These are phyloP conservation scores for Paecilomyces variotii DNA, from an alignment of 2,329 filamentous ascomycete genomes.

Conservation along the genomic window DNA sequence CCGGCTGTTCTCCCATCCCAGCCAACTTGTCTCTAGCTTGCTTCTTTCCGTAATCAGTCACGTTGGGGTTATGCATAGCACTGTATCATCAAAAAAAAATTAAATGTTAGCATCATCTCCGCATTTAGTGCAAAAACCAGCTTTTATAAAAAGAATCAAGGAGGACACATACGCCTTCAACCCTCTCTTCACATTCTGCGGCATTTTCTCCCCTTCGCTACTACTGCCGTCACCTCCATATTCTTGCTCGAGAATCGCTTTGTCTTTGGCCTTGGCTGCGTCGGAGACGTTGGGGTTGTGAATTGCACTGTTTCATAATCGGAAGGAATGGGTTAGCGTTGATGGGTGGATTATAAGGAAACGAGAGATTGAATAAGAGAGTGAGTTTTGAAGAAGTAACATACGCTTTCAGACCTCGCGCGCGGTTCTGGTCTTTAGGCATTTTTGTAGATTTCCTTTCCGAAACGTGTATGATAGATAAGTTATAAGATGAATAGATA, in stretches of 20 bases:
- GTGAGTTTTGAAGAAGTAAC: neutral
- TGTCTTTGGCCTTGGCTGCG: constrained; percentile 10
- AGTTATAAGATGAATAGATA: neutral
- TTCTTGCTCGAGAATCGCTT: constrained; percentile 10
- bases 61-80: constrained; percentile 14
- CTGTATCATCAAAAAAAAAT: constrained; percentile 5
- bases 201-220: constrained; percentile 6
- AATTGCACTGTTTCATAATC: constrained; percentile 8
- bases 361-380: neutral
- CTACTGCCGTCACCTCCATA: constrained; percentile 3
- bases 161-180: constrained; percentile 15
- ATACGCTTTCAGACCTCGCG: neutral
- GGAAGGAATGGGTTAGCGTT: too few relatives aligned
- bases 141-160: neutral
- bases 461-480: too few relatives aligned
- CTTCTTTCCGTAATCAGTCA: constrained; percentile 5
- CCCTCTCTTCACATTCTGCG: constrained; percentile 14
- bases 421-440: neutral
- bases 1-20: constrained; percentile 5
- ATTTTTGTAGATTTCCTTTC: neutral
- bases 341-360: neutral
- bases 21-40: constrained; percentile 5
- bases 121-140: neutral
- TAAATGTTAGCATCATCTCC: neutral
- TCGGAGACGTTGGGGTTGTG: constrained; percentile 12